A percentile compares a stretch with the other conserved stretches of the same genome.
These are phyloP conservation scores for Annulohypoxylon bovei DNA, from an alignment of 495 filamentous ascomycete species.

Conservation along the genomic window DNA sequence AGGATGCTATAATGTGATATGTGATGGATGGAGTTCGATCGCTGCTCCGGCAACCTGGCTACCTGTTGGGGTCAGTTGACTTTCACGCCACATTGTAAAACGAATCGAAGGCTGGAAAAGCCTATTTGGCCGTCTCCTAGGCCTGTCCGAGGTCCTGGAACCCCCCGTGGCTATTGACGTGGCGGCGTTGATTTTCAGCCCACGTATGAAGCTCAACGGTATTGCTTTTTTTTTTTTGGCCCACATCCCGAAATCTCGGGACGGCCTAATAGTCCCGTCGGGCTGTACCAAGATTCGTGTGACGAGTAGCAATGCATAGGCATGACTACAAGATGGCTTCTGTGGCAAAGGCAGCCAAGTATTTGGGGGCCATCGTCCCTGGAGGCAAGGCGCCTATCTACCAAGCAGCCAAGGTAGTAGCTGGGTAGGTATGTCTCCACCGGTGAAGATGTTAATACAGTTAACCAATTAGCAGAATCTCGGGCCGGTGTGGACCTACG, in stretches of 20 bases:
- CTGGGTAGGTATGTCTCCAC: neutral
- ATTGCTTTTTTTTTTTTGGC: constrained; percentile 12
- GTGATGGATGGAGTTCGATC: neutral
- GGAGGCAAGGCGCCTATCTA: no score
- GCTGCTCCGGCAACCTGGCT: neutral
- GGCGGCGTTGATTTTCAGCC: neutral
- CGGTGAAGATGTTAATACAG: neutral
- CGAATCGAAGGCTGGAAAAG: neutral
- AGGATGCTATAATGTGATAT: constrained; percentile 13
- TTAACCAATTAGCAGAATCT: neutral
- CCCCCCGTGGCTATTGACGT: neutral
- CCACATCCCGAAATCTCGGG: constrained; percentile 2
- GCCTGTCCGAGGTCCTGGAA: neutral
- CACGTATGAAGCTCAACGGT: neutral
- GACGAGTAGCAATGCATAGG: neutral
- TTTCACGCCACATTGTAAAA: neutral
- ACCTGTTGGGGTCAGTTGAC: constrained; percentile 13
- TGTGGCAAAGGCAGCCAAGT: neutral
- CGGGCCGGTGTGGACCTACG: neutral
- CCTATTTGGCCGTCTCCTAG: neutral
- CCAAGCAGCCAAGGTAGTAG: no score
- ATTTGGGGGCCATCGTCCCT: neutral
- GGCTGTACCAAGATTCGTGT: neutral
- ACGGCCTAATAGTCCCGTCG: neutral
- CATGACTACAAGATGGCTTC: neutral